Base-by-base conservation (phyloP, 495 filamentous ascomycete species). In the Penicillium simplicissimum region DNA sequence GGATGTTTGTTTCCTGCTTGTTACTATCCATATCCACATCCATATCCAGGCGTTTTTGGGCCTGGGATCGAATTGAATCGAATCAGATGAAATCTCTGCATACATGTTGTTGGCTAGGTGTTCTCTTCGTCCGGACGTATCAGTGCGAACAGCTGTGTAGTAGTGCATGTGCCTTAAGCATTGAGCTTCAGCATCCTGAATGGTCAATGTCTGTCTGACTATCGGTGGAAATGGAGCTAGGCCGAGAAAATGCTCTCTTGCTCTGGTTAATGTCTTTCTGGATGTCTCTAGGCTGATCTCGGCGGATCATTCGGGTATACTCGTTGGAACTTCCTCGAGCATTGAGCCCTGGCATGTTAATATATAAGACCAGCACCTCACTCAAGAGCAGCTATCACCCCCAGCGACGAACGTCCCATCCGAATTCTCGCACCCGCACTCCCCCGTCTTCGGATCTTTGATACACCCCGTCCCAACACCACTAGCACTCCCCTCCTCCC, bases 381-480 rank as follows among this genome's bases (percentile, higher is more conserved):
- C 36, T 36, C 65, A 73, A 40, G 63, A 59, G 55, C 74, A 76
- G 60, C 59, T 71, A 38, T 45, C 55, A 36, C 66, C 62, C 1
- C 74, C 71, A 47, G 59, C 55, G 63, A 75, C 59, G 57, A 77
- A 77, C 1, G 62, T 69, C n/a, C 74, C 72, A 65, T 74, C 66
- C 8, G 72, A 75, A 49, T 75, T 67, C 65, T 77, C 74, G 48
- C 74, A 77, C 1, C 74, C 74, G 64, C 74, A 77, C 21, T 66
- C 64, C 21, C 74, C 74, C 19, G 67, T 70, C 14, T 70, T 54
- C 4, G 74, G 74, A 54, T 69, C 65, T 59, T 67, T 66, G 54
- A 77, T 77, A 56, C 74, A 77, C 8, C 60, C 61, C 0, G 74
- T 72, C 1, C 74, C 74, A 17, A 48, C 45, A 7, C 74, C 74